Percentiles rank a stretch among this genome's conserved stretches.
Conservation (phyloP, 148 eudicot species). For the Pharnaceum exiguum region DNA sequence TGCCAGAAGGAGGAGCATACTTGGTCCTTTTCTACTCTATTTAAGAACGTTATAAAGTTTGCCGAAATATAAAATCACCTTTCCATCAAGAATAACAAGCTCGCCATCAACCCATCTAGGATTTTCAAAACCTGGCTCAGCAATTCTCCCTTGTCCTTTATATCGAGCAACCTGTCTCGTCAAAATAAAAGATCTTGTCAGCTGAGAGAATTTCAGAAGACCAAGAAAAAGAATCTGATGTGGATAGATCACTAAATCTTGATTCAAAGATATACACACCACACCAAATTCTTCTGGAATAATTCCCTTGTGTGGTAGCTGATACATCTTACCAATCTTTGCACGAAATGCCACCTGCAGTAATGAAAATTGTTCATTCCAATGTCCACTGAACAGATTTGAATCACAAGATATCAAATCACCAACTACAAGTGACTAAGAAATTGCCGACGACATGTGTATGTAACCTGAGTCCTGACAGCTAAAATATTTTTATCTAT, state of each 20-base stretch:
- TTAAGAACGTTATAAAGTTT: background rate
- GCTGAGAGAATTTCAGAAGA: background rate
- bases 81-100: slow-evolving; percentile 92
- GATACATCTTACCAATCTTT: slow-evolving; percentile 82
- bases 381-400: background rate
- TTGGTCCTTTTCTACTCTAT: background rate
- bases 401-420: too few relatives aligned
- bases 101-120: slow-evolving; percentile 99
- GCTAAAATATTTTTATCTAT: too few relatives aligned
- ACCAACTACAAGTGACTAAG: too few relatives aligned
- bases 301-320: slow-evolving; percentile 95
- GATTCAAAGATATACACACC: slow-evolving; percentile 66
- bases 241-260: background rate
- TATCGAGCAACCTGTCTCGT: slow-evolving; percentile 79
- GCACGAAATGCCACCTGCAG: slow-evolving; percentile 95
- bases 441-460: too few relatives aligned
- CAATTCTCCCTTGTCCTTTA: slow-evolving; percentile 93
- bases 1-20: background rate
- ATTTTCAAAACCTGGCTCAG: slow-evolving; percentile 74
- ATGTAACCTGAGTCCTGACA: too few relatives aligned
- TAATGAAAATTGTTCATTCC: background rate
- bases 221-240: background rate
- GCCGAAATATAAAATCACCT: slow-evolving; percentile 39
- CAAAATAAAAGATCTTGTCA: slow-evolving; percentile 3
- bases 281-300: slow-evolving; percentile 98